Evolutionary conservation across 2,329 filamentous ascomycete genomes (phyloP).

Genomic region (Fusarium newnesense): DNA sequence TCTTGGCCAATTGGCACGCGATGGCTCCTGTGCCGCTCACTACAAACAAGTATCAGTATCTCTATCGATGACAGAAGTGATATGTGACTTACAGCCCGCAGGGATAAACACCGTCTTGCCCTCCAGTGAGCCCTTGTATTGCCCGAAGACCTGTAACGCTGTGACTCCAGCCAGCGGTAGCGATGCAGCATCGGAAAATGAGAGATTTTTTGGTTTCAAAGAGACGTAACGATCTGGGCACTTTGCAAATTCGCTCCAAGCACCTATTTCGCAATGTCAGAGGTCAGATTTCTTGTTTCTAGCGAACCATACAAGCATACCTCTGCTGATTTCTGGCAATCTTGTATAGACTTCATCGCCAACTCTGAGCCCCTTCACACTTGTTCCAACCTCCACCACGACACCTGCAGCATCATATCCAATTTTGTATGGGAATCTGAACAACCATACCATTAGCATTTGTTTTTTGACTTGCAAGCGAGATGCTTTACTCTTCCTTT

Average conservation of each 20-base stretch:
- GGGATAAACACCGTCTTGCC: background rate
- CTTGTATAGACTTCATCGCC: background rate
- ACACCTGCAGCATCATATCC: background rate
- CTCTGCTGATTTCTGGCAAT: background rate
- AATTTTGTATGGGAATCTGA: background rate
- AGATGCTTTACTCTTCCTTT: background rate
- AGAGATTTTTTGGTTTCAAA: background rate
- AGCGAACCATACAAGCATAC: fast-evolving
- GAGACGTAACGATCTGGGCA: background rate
- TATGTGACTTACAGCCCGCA: background rate
- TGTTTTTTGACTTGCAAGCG: too few species aligned
- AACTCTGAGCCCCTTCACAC: fast-evolving
- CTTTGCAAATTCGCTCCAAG: background rate
- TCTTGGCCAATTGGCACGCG: background rate
- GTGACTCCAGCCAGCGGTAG: background rate
- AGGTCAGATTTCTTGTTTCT: fast-evolving
- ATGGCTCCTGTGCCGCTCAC: background rate
- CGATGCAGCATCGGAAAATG: background rate
- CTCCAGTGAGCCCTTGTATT: background rate
- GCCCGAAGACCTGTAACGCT: background rate
- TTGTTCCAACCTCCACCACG: fast-evolving
- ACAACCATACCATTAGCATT: fast-evolving
- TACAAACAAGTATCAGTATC: fast-evolving
- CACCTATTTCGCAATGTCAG: background rate
- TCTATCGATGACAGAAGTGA: fast-evolving